Evolutionary conservation across 768 basidiomycete genomes (phyloP), one percentile per base, ranked within the genome.

Genomic region (Russula olivacea): DNA sequence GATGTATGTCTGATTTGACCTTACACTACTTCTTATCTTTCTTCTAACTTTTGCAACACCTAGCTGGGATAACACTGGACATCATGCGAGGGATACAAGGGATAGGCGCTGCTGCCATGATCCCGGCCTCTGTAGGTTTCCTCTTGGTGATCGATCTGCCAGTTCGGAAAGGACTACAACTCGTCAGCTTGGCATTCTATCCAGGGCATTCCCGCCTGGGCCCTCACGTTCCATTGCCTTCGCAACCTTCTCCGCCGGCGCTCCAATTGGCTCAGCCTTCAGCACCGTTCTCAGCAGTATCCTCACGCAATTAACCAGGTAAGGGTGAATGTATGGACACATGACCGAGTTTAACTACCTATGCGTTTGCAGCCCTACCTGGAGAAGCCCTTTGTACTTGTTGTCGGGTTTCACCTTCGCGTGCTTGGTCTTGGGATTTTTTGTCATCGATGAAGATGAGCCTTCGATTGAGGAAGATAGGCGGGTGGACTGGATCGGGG

Each of bases 181-280:
- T 23, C 25, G 19, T 2, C 64, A 91, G 84, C 71, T 93, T 1
- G 93, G 93, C 0, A 93, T 91, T 61, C 79, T 96, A 38, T 93
- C 93, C 0, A 80, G 87, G 52, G 76, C 85, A 0, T 96, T 95
- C 71, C 86, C 88, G 4, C 79, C 81, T 0, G 86, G 87, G 0
- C 76, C 76, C 14, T 79, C 85, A 0, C 82, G 93, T 11, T 84
- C 89, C 1, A 73, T 84, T 0, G 93, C 91, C 0, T 96, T 95
- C 65, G 83, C 93, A 0, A 84, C 87, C 0, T 95, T 93, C 66
- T 80, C 87, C 0, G 90, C 91, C 0, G 94, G 94, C 30, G 90
- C 88, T 0, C 92, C 93, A 0, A 70, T 94, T 6, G 93, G 93
- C 0, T 88, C 80, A 0, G 87, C 83, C 0, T 74, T 93, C 15